A percentile compares a stretch with the other conserved stretches of the same genome.
phyloP scores from a whole-genome alignment of 2,329 filamentous ascomycete genomes.

The Mycosphaerella arachidis region DNA sequence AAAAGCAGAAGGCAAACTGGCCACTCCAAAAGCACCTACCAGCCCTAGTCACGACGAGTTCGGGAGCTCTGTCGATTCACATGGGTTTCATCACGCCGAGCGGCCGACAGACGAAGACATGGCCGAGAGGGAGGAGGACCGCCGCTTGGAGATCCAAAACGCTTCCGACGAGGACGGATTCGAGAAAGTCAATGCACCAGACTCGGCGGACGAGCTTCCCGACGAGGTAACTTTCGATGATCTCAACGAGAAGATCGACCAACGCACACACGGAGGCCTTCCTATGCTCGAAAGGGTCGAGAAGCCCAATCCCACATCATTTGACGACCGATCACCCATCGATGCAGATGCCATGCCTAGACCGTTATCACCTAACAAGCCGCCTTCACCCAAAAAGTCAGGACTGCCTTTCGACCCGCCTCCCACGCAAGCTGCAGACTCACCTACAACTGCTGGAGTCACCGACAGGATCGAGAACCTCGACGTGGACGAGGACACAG shows the following conservation, averaged over 20 bases:
- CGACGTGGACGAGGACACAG: constrained; percentile 55
- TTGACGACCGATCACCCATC: constrained; percentile 15
- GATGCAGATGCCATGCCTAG: constrained; percentile 24
- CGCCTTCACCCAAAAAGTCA: constrained; percentile 16
- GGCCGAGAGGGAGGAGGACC: constrained; percentile 59
- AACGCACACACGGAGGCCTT: constrained; percentile 22
- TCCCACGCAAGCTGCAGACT: constrained; percentile 36
- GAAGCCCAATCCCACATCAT: constrained; percentile 21
- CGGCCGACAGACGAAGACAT: constrained; percentile 39
- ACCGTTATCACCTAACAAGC: constrained; percentile 31
- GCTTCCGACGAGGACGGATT: constrained; percentile 86
- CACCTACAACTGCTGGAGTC: constrained; percentile 51
- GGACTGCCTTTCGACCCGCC: constrained; percentile 27
- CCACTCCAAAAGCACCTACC: constrained; percentile 48
- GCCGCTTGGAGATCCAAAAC: constrained; percentile 72
- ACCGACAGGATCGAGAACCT: constrained; percentile 54
- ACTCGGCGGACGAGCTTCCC: constrained; percentile 54
- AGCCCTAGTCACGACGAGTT: constrained; percentile 53
- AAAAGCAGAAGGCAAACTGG: constrained; percentile 70
- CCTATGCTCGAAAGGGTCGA: constrained; percentile 27
- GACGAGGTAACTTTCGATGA: constrained; percentile 66
- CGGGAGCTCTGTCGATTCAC: constrained; percentile 49
- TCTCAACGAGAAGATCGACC: constrained; percentile 53
- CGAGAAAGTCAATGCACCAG: constrained; percentile 72
- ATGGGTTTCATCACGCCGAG: constrained; percentile 49